Percentiles rank a stretch among this genome's conserved stretches.
These are phyloP conservation scores for Rhizophora mangle DNA, from an alignment of 345 rosid species.

Conservation along the genomic window DNA sequence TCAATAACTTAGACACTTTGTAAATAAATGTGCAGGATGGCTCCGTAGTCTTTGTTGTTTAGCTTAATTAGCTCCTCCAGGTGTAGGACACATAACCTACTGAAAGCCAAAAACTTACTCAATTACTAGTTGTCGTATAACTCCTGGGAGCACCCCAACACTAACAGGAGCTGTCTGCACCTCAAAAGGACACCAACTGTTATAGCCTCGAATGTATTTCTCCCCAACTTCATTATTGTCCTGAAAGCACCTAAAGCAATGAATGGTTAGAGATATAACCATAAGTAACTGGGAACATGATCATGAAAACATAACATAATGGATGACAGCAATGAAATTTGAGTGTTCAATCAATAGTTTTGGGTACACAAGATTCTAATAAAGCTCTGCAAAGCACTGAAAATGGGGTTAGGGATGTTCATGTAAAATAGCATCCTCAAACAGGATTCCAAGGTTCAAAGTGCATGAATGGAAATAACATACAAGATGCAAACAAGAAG, in stretches of 20 bases:
- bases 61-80: background rate
- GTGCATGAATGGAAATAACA: too few species aligned
- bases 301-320: too few species aligned
- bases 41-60: background rate
- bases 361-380: too few species aligned
- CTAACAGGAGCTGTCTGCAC: conserved; percentile 77
- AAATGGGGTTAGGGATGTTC: too few species aligned
- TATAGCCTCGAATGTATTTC: conserved; percentile 9
- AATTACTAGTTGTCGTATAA: conserved; percentile 72
- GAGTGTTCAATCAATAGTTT: too few species aligned
- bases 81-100: background rate
- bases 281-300: background rate
- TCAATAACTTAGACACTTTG: too few species aligned
- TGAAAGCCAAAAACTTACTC: conserved; percentile 46
- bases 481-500: background rate
- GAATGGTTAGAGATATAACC: background rate
- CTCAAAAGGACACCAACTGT: conserved; percentile 36
- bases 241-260: conserved; percentile 30
- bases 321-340: too few species aligned
- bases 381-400: too few species aligned
- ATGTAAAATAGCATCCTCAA: too few species aligned
- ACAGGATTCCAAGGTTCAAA: too few species aligned
- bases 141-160: conserved; percentile 85
- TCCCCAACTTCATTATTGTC: conserved; percentile 24
- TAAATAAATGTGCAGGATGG: too few species aligned